Base-by-base conservation (phyloP, 1,284 basidiomycete genomes). In the Inonotus hispidus region DNA sequence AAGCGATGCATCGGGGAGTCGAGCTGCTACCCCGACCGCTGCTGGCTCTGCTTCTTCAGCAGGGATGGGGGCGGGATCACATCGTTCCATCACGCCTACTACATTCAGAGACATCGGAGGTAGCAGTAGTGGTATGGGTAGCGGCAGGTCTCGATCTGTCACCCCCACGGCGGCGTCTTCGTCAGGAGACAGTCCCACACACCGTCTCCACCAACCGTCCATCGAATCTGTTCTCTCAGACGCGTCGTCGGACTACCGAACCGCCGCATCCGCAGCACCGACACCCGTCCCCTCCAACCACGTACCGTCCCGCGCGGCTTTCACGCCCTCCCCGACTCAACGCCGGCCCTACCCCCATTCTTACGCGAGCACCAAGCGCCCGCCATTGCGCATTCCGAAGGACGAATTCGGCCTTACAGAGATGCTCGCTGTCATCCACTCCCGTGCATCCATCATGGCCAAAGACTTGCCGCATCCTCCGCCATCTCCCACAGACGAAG, bases 341-440 rank as follows among this genome's bases (percentile, higher is more conserved):
- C 16, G 13, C n/a, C 32, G 8, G 32, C 32, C 32, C 32, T 32
- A 32, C 32, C 8, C 32, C 8, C 32, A 32, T 32, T 32, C 32
- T 32, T 8, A 32, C 32, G 3, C 32, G 8, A 72, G 71, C 19
- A 67, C 71, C 32, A 71, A 72, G 35, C 75, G 66, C 1, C 75
- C 82, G 8, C 4, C 8, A 8, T 8, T 8, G n/a, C 72, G 85
- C 29, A 73, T 90, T 47, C 84, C 88, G 25, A 82, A 82, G 64
- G 87, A 93, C 68, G 91, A 95, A 71, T 95, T 94, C 72, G 93
- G 93, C 1, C 75, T 94, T 43, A 77, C 83, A 13, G 79, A 85
- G 59, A 92, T 95, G 87, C 81, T 94, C 78, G 85, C 90, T 10
- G 79, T 95, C 53, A 92, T 95, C 61, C 84, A 92, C 68, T 81